These are phyloP conservation scores for Leptosphaerulina australis DNA, from an alignment of 2,329 filamentous ascomycete species.

Conservation along the genomic window DNA sequence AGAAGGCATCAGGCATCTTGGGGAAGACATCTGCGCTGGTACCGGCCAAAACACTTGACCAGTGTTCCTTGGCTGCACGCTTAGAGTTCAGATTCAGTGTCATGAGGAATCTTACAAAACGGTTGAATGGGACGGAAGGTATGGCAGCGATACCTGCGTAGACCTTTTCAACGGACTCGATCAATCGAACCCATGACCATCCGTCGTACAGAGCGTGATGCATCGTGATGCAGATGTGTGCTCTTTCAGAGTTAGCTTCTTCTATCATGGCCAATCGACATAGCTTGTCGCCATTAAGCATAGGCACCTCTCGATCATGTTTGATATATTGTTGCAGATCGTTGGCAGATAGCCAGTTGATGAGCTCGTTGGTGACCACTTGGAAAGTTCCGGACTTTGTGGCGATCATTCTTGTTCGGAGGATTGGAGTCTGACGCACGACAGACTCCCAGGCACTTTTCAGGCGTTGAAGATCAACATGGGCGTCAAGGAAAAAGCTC, in stretches of 20 bases:
- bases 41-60: not conserved
- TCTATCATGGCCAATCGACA: no score
- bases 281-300: no score
- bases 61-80: not conserved
- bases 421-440: not conserved
- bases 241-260: no score
- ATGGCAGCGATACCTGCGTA: not conserved
- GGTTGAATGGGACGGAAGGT: not conserved
- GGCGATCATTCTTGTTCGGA: constrained; percentile 6
- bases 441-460: constrained; percentile 51
- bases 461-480: constrained; percentile 30
- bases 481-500: constrained; percentile 32
- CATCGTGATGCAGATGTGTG: not conserved
- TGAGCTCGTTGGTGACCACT: not conserved
- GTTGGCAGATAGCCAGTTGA: not conserved
- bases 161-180: not conserved
- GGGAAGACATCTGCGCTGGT: not conserved
- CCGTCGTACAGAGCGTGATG: constrained; percentile 53
- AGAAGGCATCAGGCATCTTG: not conserved
- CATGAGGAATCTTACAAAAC: not conserved
- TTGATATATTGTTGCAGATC: not conserved
- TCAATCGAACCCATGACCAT: constrained; percentile 39
- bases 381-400: constrained; percentile 1
- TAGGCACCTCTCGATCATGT: not conserved
- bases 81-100: not conserved